phyloP scores from a whole-genome alignment of 805 yeast genomes.

The Diddensiella caesifluorescens region DNA sequence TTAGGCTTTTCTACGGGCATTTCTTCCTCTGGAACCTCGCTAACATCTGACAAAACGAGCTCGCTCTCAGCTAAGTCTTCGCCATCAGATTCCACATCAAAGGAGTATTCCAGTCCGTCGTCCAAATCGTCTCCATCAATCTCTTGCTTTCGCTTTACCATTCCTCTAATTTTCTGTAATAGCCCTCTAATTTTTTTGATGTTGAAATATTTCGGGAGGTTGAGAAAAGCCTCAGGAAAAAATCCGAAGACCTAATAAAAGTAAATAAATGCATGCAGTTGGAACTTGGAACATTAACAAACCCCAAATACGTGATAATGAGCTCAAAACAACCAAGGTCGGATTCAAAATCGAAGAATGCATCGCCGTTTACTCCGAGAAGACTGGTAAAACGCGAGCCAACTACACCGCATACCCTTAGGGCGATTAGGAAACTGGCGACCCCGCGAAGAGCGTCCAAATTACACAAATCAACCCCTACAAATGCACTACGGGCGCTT shows the following conservation, averaged over 20 bases:
- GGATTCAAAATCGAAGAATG: neutral
- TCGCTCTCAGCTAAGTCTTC: constrained; percentile 29
- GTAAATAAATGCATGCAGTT: neutral
- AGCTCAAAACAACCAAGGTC: neutral
- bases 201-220: too few relatives aligned
- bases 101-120: constrained; percentile 65
- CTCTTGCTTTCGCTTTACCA: too few relatives aligned
- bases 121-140: constrained; percentile 63
- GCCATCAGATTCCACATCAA: constrained; percentile 40
- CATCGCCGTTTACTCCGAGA: neutral
- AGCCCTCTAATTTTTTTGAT: too few relatives aligned
- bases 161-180: too few relatives aligned
- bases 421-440: constrained; percentile 12
- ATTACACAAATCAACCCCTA: constrained; percentile 14
- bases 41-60: constrained; percentile 21
- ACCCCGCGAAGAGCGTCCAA: constrained; percentile 20
- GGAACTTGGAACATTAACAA: neutral
- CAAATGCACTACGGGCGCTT: constrained; percentile 19
- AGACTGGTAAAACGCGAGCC: constrained; percentile 14
- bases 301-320: neutral
- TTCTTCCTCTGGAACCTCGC: constrained; percentile 22
- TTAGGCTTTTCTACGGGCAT: constrained; percentile 25
- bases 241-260: too few relatives aligned
- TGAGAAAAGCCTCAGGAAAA: too few relatives aligned
- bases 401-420: constrained; percentile 16